Evolutionary conservation across 78 protist species (phyloP), one percentile per base, ranked within the genome.

Genomic region (Dictyostelium capitatum): DNA sequence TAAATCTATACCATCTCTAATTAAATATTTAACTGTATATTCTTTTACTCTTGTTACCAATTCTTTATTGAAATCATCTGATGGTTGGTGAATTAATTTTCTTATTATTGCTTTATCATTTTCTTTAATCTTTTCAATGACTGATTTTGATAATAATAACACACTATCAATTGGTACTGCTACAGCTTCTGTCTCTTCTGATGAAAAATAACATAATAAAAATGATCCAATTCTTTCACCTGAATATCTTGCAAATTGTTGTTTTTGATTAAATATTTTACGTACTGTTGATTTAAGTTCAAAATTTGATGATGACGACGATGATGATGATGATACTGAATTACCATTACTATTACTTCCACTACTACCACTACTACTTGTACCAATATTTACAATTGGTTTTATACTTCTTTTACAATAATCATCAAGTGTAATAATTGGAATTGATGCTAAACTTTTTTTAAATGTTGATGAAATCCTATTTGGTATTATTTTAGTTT

Each of bases 191-290:
- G 15, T 87, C 25, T 87, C 93, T 48, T 87, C 79, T 10, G 93
- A n/a, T 4, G 73, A 62, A 25, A 87, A 77, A 53, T 80, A 87
- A 32, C 79, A 74, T 19, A 75, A 46, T 20, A 87, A 56, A 51
- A 17, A 75, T 32, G 64, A 51, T 9, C 67, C 70, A 28, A 28
- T 54, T 46, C 79, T 64, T 32, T 87, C 93, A 32, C 93, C 93
- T 14, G 84, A 75, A 37, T 20, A 87, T 65, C 93, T 74, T 3
- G 84, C 93, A 77, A 87, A 87, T 77, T 72, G 70, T 11, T 83
- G 62, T 20, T 65, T 56, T 74, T 72, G 77, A 54, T 84, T 46
- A 75, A 41, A 74, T 15, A 32, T 19, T 32, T 67, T 67, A 67
- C 75, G 70, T 11, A 62, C 17, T 25, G 10, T 62, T 62, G 70